Evolutionary conservation across 257 asterid species (phyloP).

Genomic region (Jacaranda copaia): DNA sequence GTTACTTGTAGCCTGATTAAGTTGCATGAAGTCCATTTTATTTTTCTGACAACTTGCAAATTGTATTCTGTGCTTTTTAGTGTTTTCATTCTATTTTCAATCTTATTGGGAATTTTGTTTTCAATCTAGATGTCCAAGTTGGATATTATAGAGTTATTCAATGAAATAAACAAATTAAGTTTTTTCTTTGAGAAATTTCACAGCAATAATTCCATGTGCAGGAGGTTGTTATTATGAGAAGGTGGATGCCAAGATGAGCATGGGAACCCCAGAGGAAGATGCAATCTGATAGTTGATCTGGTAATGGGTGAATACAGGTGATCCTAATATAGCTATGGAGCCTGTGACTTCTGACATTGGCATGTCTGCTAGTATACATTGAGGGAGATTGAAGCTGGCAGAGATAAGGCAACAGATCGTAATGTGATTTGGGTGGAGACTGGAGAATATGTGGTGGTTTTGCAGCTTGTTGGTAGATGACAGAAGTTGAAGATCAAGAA

Average conservation of each 20-base stretch:
- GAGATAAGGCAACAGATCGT: constrained; percentile 33
- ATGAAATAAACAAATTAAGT: too few species aligned
- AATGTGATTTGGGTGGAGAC: constrained; percentile 44
- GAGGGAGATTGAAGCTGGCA: constrained; percentile 46
- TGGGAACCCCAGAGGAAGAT: too few species aligned
- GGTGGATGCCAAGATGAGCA: too few species aligned
- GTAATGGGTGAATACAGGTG: too few species aligned
- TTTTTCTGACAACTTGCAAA: too few species aligned
- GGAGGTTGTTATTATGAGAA: constrained; percentile 25
- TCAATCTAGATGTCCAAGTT: constrained; percentile 2
- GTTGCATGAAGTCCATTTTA: too few species aligned
- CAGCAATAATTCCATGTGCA: constrained; percentile 22
- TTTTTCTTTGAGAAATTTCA: neutral
- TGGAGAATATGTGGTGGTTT: constrained; percentile 39
- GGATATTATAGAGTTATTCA: neutral
- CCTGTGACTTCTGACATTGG: neutral
- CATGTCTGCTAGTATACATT: constrained; percentile 26
- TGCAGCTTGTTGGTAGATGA: constrained; percentile 33
- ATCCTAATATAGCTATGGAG: neutral
- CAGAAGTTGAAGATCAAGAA: constrained; percentile 22
- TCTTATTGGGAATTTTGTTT: neutral
- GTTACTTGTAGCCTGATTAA: too few species aligned
- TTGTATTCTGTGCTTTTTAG: neutral
- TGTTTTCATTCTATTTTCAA: neutral
- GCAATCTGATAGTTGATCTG: too few species aligned